Evolutionary conservation across 2,329 filamentous ascomycete species (phyloP).

Genomic region (Penicillium corylophilum): DNA sequence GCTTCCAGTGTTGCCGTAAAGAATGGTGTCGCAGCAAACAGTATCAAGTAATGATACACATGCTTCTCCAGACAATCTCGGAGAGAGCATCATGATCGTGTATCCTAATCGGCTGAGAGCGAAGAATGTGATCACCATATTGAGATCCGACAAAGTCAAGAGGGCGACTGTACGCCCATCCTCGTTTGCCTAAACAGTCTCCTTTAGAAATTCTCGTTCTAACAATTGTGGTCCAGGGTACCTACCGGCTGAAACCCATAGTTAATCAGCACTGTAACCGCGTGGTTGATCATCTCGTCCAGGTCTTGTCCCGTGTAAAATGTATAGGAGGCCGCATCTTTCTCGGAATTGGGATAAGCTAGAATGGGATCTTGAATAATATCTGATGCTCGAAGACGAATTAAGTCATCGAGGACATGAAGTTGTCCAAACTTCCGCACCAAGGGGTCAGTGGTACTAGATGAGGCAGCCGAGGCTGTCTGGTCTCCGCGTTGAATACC

Average conservation of each 20-base stretch:
- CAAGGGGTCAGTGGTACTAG: constrained; percentile 12
- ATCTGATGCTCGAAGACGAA: constrained; percentile 41
- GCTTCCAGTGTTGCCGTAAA: constrained; percentile 37
- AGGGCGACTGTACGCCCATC: constrained; percentile 36
- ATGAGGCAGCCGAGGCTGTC: constrained; percentile 7
- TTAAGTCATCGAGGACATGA: constrained; percentile 44
- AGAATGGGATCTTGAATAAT: constrained; percentile 43
- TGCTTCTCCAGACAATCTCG: constrained; percentile 42
- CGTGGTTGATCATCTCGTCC: constrained; percentile 35
- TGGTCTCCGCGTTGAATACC: constrained; percentile 19
- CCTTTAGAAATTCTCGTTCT: background rate
- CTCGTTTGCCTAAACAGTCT: constrained; percentile 13
- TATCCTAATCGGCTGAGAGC: constrained; percentile 48
- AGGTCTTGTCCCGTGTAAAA: constrained; percentile 44
- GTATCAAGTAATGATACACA: constrained; percentile 42
- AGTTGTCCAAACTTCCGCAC: constrained; percentile 39
- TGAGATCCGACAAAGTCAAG: constrained; percentile 43
- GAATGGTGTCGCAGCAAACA: constrained; percentile 35
- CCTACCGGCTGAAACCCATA: constrained; percentile 29
- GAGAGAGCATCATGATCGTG: constrained; percentile 45
- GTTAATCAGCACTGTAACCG: constrained; percentile 32
- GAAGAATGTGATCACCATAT: constrained; percentile 46
- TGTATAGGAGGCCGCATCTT: constrained; percentile 37
- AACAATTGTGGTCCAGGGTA: background rate
- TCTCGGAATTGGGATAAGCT: constrained; percentile 38